These are phyloP conservation scores for Cutaneotrichosporon sp. DNA, from an alignment of 1,284 basidiomycete species.

Conservation along the genomic window DNA sequence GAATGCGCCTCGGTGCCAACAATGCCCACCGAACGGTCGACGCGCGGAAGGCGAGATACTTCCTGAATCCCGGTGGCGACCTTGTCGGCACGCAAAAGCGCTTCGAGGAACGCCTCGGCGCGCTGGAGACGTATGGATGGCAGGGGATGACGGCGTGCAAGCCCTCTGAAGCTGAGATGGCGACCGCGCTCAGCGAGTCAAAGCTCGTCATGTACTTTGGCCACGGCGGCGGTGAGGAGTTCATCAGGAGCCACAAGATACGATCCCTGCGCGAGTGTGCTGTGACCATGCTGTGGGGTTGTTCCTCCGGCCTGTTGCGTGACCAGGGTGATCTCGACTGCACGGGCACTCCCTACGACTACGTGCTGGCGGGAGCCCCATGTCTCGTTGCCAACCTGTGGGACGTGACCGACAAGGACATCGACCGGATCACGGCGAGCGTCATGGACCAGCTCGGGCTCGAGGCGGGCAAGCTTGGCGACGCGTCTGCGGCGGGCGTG, in stretches of 20 bases:
- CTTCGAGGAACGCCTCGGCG: slow-evolving; percentile 70
- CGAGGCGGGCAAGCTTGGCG: slow-evolving; percentile 28
- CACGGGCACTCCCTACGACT: slow-evolving; percentile 84
- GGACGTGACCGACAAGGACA: slow-evolving; percentile 97
- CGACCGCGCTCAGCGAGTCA: slow-evolving; percentile 61
- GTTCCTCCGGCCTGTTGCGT: slow-evolving; percentile 81
- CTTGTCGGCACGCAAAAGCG: slow-evolving; percentile 74
- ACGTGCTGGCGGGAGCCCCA: slow-evolving; percentile 93
- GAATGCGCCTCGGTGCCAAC: slow-evolving; percentile 27
- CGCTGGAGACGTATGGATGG: slow-evolving; percentile 70
- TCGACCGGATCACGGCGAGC: slow-evolving; percentile 81
- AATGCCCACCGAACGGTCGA: slow-evolving; percentile 52
- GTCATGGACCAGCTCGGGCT: slow-evolving; percentile 74
- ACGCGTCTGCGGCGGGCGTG: slow-evolving; percentile 47
- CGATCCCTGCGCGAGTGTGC: slow-evolving; percentile 76
- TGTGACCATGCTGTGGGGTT: slow-evolving; percentile 96
- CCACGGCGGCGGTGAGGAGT: slow-evolving; percentile 93
- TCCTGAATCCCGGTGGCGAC: slow-evolving; percentile 91
- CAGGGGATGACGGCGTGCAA: slow-evolving; percentile 68
- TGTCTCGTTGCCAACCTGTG: slow-evolving; percentile 90
- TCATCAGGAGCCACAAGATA: slow-evolving; percentile 78
- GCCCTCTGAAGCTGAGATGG: slow-evolving; percentile 76
- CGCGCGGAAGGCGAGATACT: slow-evolving; percentile 67
- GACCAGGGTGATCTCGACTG: slow-evolving; percentile 93
- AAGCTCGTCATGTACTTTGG: slow-evolving; percentile 96